Conservation (phyloP, 2,329 filamentous ascomycete species). For the Ciborinia camelliae region DNA sequence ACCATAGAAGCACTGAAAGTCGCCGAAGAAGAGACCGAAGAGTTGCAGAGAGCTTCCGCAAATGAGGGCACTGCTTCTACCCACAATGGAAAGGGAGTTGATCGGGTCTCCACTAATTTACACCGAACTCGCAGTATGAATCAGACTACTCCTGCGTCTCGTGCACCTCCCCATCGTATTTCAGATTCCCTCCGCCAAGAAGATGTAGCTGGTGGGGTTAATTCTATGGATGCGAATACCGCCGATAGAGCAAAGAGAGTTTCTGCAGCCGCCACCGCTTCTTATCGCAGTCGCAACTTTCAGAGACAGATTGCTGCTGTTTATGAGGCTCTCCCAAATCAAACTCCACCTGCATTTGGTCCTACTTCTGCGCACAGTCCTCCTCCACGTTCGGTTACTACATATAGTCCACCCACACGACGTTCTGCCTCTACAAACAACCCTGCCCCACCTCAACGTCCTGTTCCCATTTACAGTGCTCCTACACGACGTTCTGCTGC, state of each 20-base stretch:
- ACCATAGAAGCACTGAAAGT: not conserved
- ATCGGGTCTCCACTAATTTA: too few species aligned
- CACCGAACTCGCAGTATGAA: not conserved
- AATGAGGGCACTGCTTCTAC: not conserved
- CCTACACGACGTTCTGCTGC: not conserved
- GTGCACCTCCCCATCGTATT: not conserved
- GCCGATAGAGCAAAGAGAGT: not conserved
- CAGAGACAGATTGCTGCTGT: not conserved
- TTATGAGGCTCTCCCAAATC: not conserved
- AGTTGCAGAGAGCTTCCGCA: not conserved
- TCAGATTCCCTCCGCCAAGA: too few species aligned
- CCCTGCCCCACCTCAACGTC: not conserved
- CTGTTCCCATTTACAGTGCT: not conserved
- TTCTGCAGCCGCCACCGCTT: not conserved
- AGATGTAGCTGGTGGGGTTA: too few species aligned
- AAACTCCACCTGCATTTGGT: not conserved
- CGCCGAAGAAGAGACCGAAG: not conserved
- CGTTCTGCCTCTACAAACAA: too few species aligned
- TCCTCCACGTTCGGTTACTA: too few species aligned
- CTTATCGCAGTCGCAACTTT: not conserved
- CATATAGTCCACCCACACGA: too few species aligned
- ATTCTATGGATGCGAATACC: too few species aligned
- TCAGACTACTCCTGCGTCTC: not conserved
- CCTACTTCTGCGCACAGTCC: not conserved
- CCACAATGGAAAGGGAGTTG: not conserved